Evolutionary conservation across 2,329 filamentous ascomycete genomes (phyloP), one percentile per base, ranked within the genome.

Genomic region (Stemphylium vesicarium): DNA sequence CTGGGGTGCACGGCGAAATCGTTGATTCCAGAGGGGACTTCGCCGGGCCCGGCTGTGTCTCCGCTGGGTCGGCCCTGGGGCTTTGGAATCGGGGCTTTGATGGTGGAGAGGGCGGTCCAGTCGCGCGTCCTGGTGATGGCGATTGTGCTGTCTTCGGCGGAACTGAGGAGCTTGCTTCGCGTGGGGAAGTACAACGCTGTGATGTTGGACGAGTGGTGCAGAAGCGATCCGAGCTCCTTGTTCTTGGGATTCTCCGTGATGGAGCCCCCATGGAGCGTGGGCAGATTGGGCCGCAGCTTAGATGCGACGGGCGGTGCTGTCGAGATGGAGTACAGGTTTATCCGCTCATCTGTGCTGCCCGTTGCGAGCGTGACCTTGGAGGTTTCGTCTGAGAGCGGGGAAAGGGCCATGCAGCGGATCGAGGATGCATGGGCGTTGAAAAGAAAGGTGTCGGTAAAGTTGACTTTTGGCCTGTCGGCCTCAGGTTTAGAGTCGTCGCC

Each of bases 1-100:
- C 91, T 96, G 0, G 95, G 94, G 74, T 99, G 95, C 22, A 99
- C 89, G 2, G 94, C 92, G 74, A 99, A 96, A 74, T 93, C 91
- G 74, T 96, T 98, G 64, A 98, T 86, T 15, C 95, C 95, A n/a
- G 88, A 85, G 0, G 93, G 93, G 22, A 89, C 86, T 42, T 87
- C 90, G 15, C 92, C 92, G 10, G 88, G 84, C 2, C 89, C 88
- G 7, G 92, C 92, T 15, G 94, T 98, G 75, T 97, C 94, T 55
- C 94, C 94, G 64, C 88, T 94, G 9, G 94, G 93, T 60, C 93
- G 83, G 26, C 92, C 92, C 58, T 85, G 81, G 2, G 87, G 82
- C 75, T 93, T 95, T 3, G 95, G 89, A 60, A 91, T 87, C 0
- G 95, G 95, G 13, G 88, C 92, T 77, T 96, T 96, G 77, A 99